These are phyloP conservation scores for Takashimella tepidaria DNA, from an alignment of 1,284 basidiomycete species.

Conservation along the genomic window DNA sequence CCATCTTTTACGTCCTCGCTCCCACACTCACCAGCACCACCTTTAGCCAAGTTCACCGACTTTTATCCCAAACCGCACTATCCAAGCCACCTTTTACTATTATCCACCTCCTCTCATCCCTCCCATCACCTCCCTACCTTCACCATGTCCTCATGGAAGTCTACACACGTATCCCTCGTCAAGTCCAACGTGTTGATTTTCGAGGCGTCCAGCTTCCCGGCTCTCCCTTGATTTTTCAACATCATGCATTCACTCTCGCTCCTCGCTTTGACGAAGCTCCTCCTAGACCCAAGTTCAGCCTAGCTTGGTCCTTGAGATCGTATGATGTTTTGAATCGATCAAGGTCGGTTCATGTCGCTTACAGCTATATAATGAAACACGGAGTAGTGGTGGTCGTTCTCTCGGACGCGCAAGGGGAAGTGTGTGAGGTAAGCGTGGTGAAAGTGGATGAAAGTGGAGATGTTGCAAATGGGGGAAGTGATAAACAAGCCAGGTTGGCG, in stretches of 20 bases:
- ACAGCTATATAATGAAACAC: slow-evolving; percentile 11
- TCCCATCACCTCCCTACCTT: slow-evolving; percentile 15
- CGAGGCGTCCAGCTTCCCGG: slow-evolving; percentile 16
- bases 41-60: slow-evolving; percentile 1
- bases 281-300: slow-evolving; percentile 25
- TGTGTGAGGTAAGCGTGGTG: slow-evolving; percentile 15
- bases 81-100: not conserved
- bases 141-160: slow-evolving; percentile 29
- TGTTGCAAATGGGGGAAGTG: not conserved
- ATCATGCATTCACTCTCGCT: slow-evolving; percentile 35
- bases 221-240: slow-evolving; percentile 14
- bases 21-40: not conserved
- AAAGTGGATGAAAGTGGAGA: slow-evolving; percentile 1
- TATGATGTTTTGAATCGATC: slow-evolving; percentile 40
- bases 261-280: slow-evolving; percentile 5
- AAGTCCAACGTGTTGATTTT: slow-evolving; percentile 17
- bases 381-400: slow-evolving; percentile 19
- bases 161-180: slow-evolving; percentile 27
- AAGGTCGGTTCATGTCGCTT: slow-evolving; percentile 29
- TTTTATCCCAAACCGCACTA: not conserved
- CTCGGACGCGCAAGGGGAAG: slow-evolving; percentile 33
- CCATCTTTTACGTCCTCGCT: slow-evolving; percentile 3
- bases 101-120: slow-evolving; percentile 6
- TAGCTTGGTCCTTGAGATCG: slow-evolving; percentile 33
- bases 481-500: not conserved